Evolutionary conservation across 2,329 filamentous ascomycete genomes (phyloP), one percentile per base, ranked within the genome.

Genomic region (Neonectria neomacrospora): DNA sequence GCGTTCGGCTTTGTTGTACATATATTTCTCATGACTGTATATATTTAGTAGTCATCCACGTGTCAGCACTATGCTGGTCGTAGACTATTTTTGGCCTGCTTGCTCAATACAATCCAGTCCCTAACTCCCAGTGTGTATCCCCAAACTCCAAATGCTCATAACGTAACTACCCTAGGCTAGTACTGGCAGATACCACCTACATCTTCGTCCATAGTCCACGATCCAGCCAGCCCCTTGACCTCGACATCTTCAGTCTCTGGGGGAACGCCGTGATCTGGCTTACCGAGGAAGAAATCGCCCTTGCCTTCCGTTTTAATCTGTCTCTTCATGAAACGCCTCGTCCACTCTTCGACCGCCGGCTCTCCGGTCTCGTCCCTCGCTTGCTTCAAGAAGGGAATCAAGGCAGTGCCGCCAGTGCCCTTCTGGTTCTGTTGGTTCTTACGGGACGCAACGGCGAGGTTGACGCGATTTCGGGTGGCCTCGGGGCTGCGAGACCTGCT

Each of bases 381-480:
- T 80, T 99, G 96, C 80, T 98, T 97, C 65, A 99, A 82, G 79
- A 99, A 99, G 0, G 95, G 93, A 59, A 99, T 97, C 60, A 99
- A 82, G 0, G 94, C 92, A 0, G 96, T 98, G 16, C 96, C 96
- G 14, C 96, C 96, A 0, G 96, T 99, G 2, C 96, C 96, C 47
- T 91, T 92, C 28, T 97, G 85, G 54, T 90, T 90, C 73, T 81
- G 80, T 51, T 81, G 80, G 18, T 80, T 76, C 68, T 82, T 80
- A 16, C 80, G 79, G 2, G 85, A 86, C 1, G 86, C 85, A 3
- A 86, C 84, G 2, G 89, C 89, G 12, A 94, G 83, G 68, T 94
- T 93, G 56, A 87, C 63, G 69, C 74, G 74, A 67, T 77, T 79
- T 41, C 82, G 81, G 71, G 79, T 79, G n/a, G 77, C 81, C 74